Conservation (phyloP, 2,329 filamentous ascomycete genomes). For the Trichothecium roseum region DNA sequence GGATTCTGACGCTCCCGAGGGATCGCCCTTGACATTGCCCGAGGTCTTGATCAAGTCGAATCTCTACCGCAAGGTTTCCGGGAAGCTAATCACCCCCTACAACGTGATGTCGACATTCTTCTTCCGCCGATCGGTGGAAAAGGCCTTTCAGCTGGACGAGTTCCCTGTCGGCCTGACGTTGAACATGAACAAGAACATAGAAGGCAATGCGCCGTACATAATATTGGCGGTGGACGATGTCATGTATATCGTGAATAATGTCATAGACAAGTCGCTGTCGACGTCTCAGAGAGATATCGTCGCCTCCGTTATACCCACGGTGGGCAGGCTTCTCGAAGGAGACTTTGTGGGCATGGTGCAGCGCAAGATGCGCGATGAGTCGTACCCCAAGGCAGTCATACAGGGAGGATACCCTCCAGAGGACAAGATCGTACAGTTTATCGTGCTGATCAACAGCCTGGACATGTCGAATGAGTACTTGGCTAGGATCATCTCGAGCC, state of each 20-base stretch:
- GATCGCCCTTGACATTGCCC: constrained; percentile 54
- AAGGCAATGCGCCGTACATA: constrained; percentile 77
- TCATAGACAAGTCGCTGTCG: constrained; percentile 75
- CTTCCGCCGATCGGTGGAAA: constrained; percentile 91
- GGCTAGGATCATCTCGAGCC: constrained; percentile 67
- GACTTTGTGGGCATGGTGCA: constrained; percentile 98
- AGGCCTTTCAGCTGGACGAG: constrained; percentile 94
- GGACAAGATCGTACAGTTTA: constrained; percentile 77
- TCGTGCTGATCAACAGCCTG: constrained; percentile 90
- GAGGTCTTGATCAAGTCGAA: constrained; percentile 69
- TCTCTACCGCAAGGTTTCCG: constrained; percentile 66
- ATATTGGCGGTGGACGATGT: constrained; percentile 95
- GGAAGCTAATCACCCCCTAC: constrained; percentile 69
- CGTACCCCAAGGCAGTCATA: constrained; percentile 70
- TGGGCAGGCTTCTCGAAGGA: constrained; percentile 69
- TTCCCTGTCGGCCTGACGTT: constrained; percentile 70
- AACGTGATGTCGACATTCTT: constrained; percentile 93
- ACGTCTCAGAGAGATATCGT: constrained; percentile 77
- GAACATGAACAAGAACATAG: constrained; percentile 59
- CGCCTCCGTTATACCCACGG: constrained; percentile 64
- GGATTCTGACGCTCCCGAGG: constrained; percentile 40
- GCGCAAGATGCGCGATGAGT: constrained; percentile 93
- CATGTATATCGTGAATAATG: constrained; percentile 96
- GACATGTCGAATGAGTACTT: constrained; percentile 90
- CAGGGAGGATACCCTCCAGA: constrained; percentile 80